These are phyloP conservation scores for Colletotrichum caudatum DNA, from an alignment of 2,329 filamentous ascomycete genomes.

Conservation along the genomic window DNA sequence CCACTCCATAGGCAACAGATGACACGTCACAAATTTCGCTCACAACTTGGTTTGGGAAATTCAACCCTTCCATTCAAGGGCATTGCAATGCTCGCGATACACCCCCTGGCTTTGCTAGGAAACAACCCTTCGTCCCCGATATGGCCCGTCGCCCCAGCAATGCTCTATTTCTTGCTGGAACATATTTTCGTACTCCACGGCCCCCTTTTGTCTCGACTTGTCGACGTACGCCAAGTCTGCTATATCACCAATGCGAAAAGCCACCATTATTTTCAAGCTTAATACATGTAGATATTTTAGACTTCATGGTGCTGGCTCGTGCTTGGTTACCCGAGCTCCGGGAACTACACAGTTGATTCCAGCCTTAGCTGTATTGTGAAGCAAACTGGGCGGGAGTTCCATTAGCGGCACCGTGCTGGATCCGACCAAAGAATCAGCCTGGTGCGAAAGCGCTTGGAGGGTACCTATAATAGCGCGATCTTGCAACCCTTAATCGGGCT, in stretches of 20 bases:
- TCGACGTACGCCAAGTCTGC: slow-evolving; percentile 15
- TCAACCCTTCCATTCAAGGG: too few species aligned
- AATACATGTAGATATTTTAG: neutral
- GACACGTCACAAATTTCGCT: too few species aligned
- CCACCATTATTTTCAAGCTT: neutral
- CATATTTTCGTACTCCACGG: neutral
- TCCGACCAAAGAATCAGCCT: neutral
- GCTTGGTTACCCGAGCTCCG: neutral
- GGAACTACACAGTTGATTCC: neutral
- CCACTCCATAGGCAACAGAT: too few species aligned
- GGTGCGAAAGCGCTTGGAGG: neutral
- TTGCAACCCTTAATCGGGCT: neutral
- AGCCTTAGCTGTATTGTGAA: neutral
- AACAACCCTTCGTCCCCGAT: too few species aligned
- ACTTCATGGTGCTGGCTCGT: neutral
- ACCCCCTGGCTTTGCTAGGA: too few species aligned
- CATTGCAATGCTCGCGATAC: too few species aligned
- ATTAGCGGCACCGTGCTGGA: slow-evolving; percentile 6
- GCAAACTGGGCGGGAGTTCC: slow-evolving; percentile 1
- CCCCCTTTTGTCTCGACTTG: neutral
- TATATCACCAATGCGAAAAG: neutral
- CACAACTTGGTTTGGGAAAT: too few species aligned
- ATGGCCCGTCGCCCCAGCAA: neutral
- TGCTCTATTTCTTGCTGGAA: neutral
- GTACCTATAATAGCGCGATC: slow-evolving; percentile 4